These are phyloP conservation scores for Pulveroboletus sp. DNA, from an alignment of 1,284 basidiomycete genomes.

Conservation along the genomic window DNA sequence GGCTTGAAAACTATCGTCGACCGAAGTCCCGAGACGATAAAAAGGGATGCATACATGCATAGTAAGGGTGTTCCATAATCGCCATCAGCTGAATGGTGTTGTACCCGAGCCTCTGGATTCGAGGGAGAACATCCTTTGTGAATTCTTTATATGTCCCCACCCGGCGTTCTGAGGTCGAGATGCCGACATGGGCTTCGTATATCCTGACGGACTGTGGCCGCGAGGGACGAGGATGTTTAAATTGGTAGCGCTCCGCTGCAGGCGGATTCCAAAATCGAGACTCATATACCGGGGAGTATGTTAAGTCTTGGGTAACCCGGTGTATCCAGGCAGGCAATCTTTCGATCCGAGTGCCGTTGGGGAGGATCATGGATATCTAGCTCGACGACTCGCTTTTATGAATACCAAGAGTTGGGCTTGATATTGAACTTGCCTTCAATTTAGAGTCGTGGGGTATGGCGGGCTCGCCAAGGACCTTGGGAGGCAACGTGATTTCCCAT, in stretches of 20 bases:
- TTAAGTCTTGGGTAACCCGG: slow-evolving; percentile 92
- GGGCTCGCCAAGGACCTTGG: slow-evolving; percentile 63
- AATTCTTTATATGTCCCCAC: slow-evolving; percentile 98
- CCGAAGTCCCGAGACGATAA: background rate
- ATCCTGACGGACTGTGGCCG: slow-evolving; percentile 77
- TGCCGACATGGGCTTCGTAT: slow-evolving; percentile 98
- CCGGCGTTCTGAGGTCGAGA: slow-evolving; percentile 83
- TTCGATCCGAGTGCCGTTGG: slow-evolving; percentile 79
- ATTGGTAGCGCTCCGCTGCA: slow-evolving; percentile 63
- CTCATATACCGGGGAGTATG: slow-evolving; percentile 90
- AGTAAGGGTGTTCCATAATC: slow-evolving; percentile 97
- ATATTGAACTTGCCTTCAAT: slow-evolving; percentile 61
- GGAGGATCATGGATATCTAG: slow-evolving; percentile 83
- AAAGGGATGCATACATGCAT: slow-evolving; percentile 71
- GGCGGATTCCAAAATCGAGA: slow-evolving; percentile 99
- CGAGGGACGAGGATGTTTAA: slow-evolving; percentile 76
- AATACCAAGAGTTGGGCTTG: background rate
- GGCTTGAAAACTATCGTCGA: slow-evolving; percentile 42
- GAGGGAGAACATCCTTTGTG: slow-evolving; percentile 77
- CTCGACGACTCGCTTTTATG: background rate
- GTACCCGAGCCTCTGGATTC: slow-evolving; percentile 91
- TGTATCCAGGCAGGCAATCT: slow-evolving; percentile 92
- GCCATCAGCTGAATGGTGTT: slow-evolving; percentile 98
- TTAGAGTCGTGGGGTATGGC: slow-evolving; percentile 94
- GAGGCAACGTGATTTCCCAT: slow-evolving; percentile 87